Conservation (phyloP, 768 basidiomycete species). For the Pholiota conissans region DNA sequence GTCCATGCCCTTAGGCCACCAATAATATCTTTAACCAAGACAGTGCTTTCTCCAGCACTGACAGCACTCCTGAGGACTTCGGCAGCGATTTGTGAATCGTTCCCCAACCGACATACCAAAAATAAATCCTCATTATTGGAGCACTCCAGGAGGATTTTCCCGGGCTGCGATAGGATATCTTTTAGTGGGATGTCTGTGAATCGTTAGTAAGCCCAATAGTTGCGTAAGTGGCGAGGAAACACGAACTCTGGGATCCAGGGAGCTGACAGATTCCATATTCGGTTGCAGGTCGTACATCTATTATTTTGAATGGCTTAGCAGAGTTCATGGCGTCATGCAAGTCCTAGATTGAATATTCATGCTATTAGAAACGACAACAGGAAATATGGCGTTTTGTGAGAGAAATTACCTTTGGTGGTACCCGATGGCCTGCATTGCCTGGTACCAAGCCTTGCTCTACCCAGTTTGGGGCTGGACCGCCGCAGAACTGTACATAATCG, state of each 20-base stretch:
- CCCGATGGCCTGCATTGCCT: slow-evolving; percentile 42
- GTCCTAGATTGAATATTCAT: slow-evolving; percentile 44
- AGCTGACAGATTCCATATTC: slow-evolving; percentile 90
- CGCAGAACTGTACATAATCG: slow-evolving; percentile 89
- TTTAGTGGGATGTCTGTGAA: slow-evolving; percentile 71
- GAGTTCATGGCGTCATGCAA: slow-evolving; percentile 39
- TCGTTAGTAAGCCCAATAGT: background rate
- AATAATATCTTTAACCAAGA: slow-evolving; percentile 61
- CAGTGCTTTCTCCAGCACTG: slow-evolving; percentile 18
- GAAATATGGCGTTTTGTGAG: background rate
- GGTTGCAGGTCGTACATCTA: slow-evolving; percentile 78
- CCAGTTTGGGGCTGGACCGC: slow-evolving; percentile 70
- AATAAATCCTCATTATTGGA: slow-evolving; percentile 36
- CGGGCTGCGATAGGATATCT: slow-evolving; percentile 62
- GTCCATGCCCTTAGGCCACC: slow-evolving; percentile 87
- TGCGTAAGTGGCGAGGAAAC: background rate
- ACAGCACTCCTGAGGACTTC: slow-evolving; percentile 49
- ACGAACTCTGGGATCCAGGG: slow-evolving; percentile 70
- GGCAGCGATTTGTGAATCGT: slow-evolving; percentile 91
- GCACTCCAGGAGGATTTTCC: slow-evolving; percentile 33
- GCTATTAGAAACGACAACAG: background rate
- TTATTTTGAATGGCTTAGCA: slow-evolving; percentile 35
- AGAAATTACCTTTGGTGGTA: slow-evolving; percentile 39
- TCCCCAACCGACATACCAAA: slow-evolving; percentile 85
- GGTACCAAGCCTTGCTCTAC: slow-evolving; percentile 48